Conservation (phyloP, 1,284 basidiomycete genomes). For the Tilletiopsis washingtonensis region DNA sequence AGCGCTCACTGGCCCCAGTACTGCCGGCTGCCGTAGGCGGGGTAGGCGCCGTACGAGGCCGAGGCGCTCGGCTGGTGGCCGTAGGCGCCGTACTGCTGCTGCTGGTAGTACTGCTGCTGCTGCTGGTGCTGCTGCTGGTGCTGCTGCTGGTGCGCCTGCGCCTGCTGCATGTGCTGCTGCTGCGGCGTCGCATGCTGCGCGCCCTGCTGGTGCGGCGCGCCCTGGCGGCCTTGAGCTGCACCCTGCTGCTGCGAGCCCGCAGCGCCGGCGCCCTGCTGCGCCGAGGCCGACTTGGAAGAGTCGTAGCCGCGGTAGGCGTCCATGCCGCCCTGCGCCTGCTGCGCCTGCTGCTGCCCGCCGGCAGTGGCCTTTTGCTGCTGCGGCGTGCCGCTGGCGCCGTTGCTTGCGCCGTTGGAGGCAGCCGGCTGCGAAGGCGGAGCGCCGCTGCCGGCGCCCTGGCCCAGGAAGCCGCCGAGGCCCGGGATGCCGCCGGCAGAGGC, state of each 20-base stretch:
- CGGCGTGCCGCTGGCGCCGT: slow-evolving; percentile 1
- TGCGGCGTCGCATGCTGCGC: slow-evolving; percentile 4
- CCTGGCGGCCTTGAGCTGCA: neutral
- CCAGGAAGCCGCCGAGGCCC: slow-evolving; percentile 30
- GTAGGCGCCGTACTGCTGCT: slow-evolving; percentile 42
- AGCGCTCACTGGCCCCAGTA: slow-evolving; percentile 43
- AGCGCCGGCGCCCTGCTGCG: no score
- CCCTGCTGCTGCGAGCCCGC: neutral
- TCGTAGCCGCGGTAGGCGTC: slow-evolving; percentile 8
- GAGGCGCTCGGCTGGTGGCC: slow-evolving; percentile 34
- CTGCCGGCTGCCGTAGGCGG: slow-evolving; percentile 31
- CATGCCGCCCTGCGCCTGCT: neutral
- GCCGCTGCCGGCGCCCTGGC: slow-evolving; percentile 12
- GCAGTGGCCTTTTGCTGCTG: slow-evolving; percentile 4
- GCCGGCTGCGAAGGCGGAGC: slow-evolving; percentile 24
- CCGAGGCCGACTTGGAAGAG: neutral
- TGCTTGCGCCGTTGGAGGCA: slow-evolving; percentile 8
- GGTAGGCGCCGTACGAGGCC: slow-evolving; percentile 33
- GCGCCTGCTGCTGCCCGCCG: neutral
- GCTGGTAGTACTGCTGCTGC: slow-evolving; percentile 42
- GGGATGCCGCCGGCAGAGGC: slow-evolving; percentile 14
- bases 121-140: slow-evolving; percentile 26
- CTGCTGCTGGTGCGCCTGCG: slow-evolving; percentile 21
- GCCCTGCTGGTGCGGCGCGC: neutral
- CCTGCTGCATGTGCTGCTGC: slow-evolving; percentile 12